Evolutionary conservation across 2,329 filamentous ascomycete genomes (phyloP), one percentile per base, ranked within the genome.

Genomic region (Colletotrichum godetiae): DNA sequence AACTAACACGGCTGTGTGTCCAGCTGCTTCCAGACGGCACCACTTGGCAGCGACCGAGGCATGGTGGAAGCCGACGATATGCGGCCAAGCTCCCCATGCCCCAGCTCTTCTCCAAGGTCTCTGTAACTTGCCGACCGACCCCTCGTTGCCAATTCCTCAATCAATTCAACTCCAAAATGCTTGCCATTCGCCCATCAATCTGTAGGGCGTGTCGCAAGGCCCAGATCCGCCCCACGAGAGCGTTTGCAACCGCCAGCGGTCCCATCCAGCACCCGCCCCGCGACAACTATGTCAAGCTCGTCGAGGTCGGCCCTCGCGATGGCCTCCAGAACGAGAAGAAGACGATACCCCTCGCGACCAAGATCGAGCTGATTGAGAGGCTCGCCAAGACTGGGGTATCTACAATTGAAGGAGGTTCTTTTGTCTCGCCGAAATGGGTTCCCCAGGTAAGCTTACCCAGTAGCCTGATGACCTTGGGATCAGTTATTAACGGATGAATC

Each of bases 301-400:
- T 97, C 74, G 94, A 97, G 84, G 94, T 97, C 75, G 94, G 94
- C 10, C 94, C 94, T 42, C 88, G 94, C 76, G 94, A 97, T 85
- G 94, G 94, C n/a, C 84, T 97, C 66, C 94, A 97, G 81, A 97
- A 97, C 80, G 93, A 97, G 85, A 93, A 93, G 83, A 89, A 86
- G 75, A 87, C 87, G 33, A 92, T 97, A 75, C 86, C 93, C 0
- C 85, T 94, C 12, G 86, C 88, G 7, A 95, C 92, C 2, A 97
- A 97, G 82, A 89, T 96, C 68, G 90, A 95, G 76, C 83, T 97
- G 66, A 93, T 97, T 52, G 88, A 92, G 76, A 86, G 90, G 73
- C 84, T 97, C 74, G 90, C 91, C 42, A 84, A 85, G 75, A 93
- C 93, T 0, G 94, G 94, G 0, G 81, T 97, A 55, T 84, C 85